Percentiles rank a stretch among this genome's conserved stretches.
Evolutionary conservation across 768 basidiomycete genomes (phyloP).

Genomic region (Russula earlei): DNA sequence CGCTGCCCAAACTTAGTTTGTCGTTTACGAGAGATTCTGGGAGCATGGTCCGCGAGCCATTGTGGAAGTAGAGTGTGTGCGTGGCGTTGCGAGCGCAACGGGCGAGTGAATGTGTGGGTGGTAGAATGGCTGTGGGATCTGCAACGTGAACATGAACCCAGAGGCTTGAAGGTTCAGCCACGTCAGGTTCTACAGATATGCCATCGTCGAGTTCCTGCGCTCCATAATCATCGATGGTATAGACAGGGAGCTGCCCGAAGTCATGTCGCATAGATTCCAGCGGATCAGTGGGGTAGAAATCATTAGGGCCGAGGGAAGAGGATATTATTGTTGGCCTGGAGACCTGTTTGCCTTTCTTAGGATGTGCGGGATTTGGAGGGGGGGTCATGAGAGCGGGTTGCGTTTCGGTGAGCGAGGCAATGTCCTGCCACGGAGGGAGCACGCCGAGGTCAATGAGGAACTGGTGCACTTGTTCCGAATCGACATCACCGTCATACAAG

Average conservation of each 20-base stretch:
- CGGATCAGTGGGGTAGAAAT: conserved; percentile 54
- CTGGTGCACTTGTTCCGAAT: conserved; percentile 32
- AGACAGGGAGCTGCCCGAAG: conserved; percentile 73
- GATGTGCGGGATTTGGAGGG: neutral
- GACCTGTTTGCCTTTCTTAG: neutral
- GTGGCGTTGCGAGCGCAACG: conserved; percentile 43
- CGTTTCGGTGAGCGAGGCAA: conserved; percentile 18
- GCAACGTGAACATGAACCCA: conserved; percentile 94
- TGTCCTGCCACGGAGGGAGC: conserved; percentile 74
- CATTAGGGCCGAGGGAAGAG: conserved; percentile 42
- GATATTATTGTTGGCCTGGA: neutral
- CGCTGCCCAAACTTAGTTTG: conserved; percentile 40
- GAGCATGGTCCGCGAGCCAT: conserved; percentile 64
- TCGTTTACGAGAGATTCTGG: conserved; percentile 46
- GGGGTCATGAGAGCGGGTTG: neutral
- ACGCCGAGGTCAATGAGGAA: conserved; percentile 65
- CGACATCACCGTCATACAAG: conserved; percentile 27
- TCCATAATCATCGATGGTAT: conserved; percentile 70
- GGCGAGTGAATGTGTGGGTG: conserved; percentile 56
- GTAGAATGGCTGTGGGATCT: conserved; percentile 77
- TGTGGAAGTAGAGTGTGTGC: conserved; percentile 53
- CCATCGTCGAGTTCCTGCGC: conserved; percentile 94
- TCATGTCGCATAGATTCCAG: conserved; percentile 72
- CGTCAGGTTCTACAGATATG: conserved; percentile 67
- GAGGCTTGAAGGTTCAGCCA: conserved; percentile 42